A percentile compares a stretch with the other conserved stretches of the same genome.
Conservation (phyloP, 164 flowering plant species). For the Sedum album region DNA sequence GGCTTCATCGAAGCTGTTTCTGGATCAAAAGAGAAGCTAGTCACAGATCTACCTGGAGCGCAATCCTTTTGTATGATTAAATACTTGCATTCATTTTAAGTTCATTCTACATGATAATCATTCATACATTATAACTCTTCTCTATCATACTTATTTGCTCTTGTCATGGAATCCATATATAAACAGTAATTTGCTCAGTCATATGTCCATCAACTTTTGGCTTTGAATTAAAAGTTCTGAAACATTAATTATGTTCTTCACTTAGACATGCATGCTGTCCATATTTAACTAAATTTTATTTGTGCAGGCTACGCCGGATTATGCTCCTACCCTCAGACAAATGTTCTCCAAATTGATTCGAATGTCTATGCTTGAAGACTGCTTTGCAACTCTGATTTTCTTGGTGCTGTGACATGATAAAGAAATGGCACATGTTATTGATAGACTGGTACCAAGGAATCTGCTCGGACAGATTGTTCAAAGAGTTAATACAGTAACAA, state of each 20-base stretch:
- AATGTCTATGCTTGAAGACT: conserved; percentile 28
- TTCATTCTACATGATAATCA: background rate
- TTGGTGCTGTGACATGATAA: background rate
- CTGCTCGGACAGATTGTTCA: too few species aligned
- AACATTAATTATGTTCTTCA: background rate
- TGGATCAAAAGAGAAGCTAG: conserved; percentile 74
- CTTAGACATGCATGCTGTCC: too few species aligned
- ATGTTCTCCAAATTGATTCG: conserved; percentile 86
- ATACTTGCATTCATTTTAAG: background rate
- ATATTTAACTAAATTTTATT: background rate
- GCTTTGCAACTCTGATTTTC: background rate
- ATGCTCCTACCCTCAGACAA: conserved; percentile 34
- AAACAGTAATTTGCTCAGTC: too few species aligned
- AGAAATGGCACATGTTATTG: too few species aligned
- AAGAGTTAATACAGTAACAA: too few species aligned
- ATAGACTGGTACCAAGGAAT: background rate
- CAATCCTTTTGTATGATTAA: conserved; percentile 85
- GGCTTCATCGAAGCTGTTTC: conserved; percentile 56
- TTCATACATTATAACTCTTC: too few species aligned
- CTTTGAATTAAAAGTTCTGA: too few species aligned
- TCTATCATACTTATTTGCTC: too few species aligned
- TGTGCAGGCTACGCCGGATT: conserved; percentile 67
- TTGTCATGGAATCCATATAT: too few species aligned
- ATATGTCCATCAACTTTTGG: too few species aligned
- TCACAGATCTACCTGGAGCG: conserved; percentile 86